These are phyloP conservation scores for Pyrenophora seminiperda DNA, from an alignment of 2,329 filamentous ascomycete species.

Conservation along the genomic window DNA sequence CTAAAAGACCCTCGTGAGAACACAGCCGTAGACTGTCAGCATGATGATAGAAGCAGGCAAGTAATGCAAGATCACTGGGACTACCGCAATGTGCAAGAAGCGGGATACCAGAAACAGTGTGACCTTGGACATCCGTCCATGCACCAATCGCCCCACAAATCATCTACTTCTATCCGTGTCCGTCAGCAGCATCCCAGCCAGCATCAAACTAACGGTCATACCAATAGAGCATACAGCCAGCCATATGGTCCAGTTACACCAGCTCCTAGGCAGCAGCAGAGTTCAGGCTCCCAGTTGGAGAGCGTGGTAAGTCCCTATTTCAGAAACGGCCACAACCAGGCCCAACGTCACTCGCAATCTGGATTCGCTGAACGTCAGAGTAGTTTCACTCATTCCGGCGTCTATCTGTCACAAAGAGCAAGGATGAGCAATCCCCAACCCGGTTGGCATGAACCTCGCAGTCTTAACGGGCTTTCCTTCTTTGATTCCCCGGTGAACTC, in stretches of 20 bases:
- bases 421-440: conserved; percentile 7
- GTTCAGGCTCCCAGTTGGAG: conserved; percentile 25
- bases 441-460: conserved; percentile 32
- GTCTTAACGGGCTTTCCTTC: conserved; percentile 46
- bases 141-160: conserved; percentile 21
- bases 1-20: conserved; percentile 36
- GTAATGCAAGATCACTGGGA: neutral
- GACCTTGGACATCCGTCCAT: conserved; percentile 24
- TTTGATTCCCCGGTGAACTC: conserved; percentile 38
- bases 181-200: conserved; percentile 8
- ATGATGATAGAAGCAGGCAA: conserved; percentile 1
- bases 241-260: conserved; percentile 16
- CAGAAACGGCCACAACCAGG: conserved; percentile 24
- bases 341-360: conserved; percentile 14
- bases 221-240: conserved; percentile 11
- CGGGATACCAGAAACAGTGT: conserved; percentile 13
- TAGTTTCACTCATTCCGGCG: conserved; percentile 37
- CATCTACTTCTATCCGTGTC: conserved; percentile 2
- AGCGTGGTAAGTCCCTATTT: conserved; percentile 52
- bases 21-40: neutral
- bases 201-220: conserved; percentile 8
- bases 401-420: conserved; percentile 33
- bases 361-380: conserved; percentile 33
- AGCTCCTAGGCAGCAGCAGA: conserved; percentile 14
- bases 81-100: neutral